These are phyloP conservation scores for Pseudoscleropodium purum DNA, from an alignment of 225 moss, liverwort and hornwort genomes.

Conservation along the genomic window DNA sequence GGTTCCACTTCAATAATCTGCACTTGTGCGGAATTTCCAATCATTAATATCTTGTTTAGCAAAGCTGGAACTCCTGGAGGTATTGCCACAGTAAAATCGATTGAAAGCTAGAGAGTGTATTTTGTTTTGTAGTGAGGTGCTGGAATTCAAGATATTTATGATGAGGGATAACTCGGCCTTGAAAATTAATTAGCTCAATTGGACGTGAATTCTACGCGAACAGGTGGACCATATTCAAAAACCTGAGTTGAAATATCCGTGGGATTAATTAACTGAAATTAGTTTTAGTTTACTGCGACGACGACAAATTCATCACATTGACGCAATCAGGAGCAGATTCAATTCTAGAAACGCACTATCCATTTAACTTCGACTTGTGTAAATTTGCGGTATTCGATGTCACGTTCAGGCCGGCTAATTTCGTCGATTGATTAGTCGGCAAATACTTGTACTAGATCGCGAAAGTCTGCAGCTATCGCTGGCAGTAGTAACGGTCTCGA, in stretches of 20 bases:
- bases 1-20: neutral
- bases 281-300: neutral
- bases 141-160: neutral
- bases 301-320: neutral
- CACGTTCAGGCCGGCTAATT: neutral
- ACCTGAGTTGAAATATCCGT: neutral
- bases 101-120: neutral
- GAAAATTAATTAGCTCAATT: neutral
- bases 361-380: neutral
- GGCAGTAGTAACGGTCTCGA: rapidly evolving
- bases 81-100: neutral
- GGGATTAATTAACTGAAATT: no score
- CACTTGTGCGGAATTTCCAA: neutral
- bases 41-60: neutral
- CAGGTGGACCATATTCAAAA: neutral
- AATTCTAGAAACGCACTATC: neutral
- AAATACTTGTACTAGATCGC: neutral
- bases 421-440: neutral
- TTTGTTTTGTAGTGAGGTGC: neutral
- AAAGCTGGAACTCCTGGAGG: neutral
- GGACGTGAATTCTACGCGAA: neutral
- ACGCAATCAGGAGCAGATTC: neutral
- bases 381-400: neutral
- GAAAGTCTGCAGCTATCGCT: neutral
- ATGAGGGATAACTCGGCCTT: neutral